Evolutionary conservation across 177 flowering plant species (phyloP).

Genomic region (Vitis hybrid): DNA sequence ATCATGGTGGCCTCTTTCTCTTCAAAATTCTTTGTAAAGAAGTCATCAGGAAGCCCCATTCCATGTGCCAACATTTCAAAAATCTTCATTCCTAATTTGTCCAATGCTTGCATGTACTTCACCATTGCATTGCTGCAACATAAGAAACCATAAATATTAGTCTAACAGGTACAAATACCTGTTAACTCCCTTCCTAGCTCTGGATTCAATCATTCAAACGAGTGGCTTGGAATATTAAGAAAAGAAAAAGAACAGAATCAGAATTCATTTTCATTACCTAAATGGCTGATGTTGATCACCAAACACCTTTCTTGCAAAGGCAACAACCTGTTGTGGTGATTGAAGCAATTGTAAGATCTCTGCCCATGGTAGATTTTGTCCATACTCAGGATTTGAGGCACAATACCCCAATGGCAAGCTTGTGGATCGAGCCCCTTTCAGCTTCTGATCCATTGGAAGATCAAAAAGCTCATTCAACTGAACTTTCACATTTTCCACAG

Average conservation of each 20-base stretch:
- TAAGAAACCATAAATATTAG: too few relatives aligned
- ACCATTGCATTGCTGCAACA: conserved; percentile 26
- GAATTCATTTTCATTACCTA: conserved; percentile 17
- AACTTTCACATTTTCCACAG: conserved; percentile 13
- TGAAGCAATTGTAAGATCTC: conserved; percentile 38
- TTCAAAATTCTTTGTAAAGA: conserved; percentile 29
- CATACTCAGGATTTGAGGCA: conserved; percentile 33
- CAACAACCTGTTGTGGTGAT: conserved; percentile 26
- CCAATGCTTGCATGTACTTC: conserved; percentile 28
- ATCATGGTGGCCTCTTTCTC: conserved; percentile 33
- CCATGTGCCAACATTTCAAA: conserved; percentile 38
- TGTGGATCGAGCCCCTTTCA: conserved; percentile 26
- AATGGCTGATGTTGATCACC: conserved; percentile 28
- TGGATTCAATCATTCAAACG: too few relatives aligned
- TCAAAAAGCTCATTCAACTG: conserved; percentile 23
- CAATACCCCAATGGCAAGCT: conserved; percentile 31
- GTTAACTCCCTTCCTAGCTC: too few relatives aligned
- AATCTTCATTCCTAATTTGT: conserved; percentile 28
- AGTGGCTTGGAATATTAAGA: neutral
- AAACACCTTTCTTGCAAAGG: conserved; percentile 30
- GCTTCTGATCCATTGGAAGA: conserved; percentile 33
- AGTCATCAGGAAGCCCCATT: conserved; percentile 28
- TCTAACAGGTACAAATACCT: too few relatives aligned
- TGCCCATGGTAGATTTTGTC: conserved; percentile 34
- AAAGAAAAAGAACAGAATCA: neutral